Percentiles rank a stretch among this genome's conserved stretches.
Evolutionary conservation across 257 asterid species (phyloP).

Genomic region (Solanum corneliomulleri): DNA sequence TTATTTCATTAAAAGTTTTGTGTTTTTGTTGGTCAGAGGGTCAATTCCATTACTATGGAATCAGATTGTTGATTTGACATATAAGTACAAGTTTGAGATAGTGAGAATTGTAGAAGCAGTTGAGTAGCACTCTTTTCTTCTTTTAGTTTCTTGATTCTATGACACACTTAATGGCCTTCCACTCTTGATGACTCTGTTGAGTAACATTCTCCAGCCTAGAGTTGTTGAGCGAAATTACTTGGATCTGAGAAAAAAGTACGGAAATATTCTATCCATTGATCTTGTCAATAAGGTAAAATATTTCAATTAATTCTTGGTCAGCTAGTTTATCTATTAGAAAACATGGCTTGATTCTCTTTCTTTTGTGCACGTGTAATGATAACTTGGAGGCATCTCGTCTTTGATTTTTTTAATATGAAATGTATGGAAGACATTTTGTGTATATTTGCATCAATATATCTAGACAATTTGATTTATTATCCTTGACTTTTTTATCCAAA

Average conservation of each 20-base stretch:
- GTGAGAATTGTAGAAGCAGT: conserved; percentile 48
- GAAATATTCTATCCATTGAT: conserved; percentile 73
- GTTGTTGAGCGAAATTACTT: conserved; percentile 66
- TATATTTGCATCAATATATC: not conserved
- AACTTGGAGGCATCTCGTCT: not conserved
- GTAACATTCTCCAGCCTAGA: conserved; percentile 41
- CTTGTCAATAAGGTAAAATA: conserved; percentile 62
- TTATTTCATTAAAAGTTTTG: no score
- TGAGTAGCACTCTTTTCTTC: conserved; percentile 23
- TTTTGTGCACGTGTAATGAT: not conserved
- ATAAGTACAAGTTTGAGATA: conserved; percentile 70
- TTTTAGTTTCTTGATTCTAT: not conserved
- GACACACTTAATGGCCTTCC: not conserved
- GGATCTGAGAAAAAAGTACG: conserved; percentile 71
- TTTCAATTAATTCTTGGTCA: not conserved
- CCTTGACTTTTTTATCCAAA: not conserved
- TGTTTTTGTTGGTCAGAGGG: no score
- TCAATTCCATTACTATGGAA: no score
- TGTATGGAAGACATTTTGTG: not conserved
- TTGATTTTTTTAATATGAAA: not conserved
- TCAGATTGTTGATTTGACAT: conserved; percentile 90
- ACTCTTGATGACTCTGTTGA: conserved; percentile 3
- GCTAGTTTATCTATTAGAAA: not conserved
- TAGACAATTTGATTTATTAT: not conserved
- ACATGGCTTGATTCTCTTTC: not conserved